Evolutionary conservation across 179 eudicot species (phyloP).

Genomic region (Actinidia chinensis): DNA sequence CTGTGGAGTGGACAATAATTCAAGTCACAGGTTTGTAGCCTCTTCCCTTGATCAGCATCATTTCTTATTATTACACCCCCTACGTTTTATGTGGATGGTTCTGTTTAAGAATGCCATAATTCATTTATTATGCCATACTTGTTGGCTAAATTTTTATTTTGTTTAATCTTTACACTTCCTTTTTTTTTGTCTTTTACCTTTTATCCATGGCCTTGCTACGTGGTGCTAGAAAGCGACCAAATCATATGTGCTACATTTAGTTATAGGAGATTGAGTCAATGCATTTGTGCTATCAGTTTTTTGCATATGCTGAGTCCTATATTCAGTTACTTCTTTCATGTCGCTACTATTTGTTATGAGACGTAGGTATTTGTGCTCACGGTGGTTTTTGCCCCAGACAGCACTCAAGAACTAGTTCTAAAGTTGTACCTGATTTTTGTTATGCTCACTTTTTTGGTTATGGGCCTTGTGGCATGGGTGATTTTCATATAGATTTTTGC

Average conservation of each 20-base stretch:
- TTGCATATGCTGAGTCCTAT: background rate
- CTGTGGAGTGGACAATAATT: background rate
- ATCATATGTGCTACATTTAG: background rate
- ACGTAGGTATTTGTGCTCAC: background rate
- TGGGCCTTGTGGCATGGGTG: background rate
- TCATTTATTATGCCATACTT: background rate
- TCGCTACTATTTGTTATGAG: background rate
- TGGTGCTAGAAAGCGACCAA: constrained; percentile 1
- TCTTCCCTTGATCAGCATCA: background rate
- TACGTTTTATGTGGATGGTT: background rate
- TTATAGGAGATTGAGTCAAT: background rate
- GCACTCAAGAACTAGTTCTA: no score
- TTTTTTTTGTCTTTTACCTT: background rate
- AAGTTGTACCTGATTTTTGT: background rate
- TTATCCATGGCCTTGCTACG: no score
- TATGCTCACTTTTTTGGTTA: background rate
- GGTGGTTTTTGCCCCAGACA: background rate
- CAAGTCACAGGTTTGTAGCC: constrained; percentile 12
- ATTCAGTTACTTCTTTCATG: background rate
- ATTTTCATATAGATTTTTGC: background rate
- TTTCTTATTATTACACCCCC: background rate
- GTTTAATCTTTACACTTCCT: background rate
- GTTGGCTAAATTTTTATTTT: background rate
- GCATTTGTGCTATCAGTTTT: background rate
- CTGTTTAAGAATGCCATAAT: background rate